phyloP scores from a whole-genome alignment of 2,329 filamentous ascomycete genomes.

The Didymella keratinophila region DNA sequence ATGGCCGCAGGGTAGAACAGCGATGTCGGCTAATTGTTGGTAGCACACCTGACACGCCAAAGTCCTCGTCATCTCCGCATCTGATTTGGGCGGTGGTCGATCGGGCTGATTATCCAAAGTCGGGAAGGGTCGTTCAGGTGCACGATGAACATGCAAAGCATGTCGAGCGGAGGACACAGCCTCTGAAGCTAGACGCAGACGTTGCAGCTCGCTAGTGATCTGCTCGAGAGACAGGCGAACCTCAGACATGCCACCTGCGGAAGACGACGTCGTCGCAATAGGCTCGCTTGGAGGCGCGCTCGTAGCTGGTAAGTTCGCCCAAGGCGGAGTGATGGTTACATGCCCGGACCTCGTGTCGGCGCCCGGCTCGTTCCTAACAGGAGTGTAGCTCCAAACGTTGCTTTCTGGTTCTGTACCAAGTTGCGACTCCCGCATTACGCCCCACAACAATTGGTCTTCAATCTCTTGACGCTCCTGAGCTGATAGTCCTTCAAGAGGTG shows the following conservation, averaged over 20 bases:
- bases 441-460: constrained; percentile 45
- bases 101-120: constrained; percentile 57
- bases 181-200: constrained; percentile 29
- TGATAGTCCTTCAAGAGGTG: constrained; percentile 32
- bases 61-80: constrained; percentile 59
- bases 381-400: constrained; percentile 36
- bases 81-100: constrained; percentile 58
- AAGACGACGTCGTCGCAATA: constrained; percentile 12
- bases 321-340: constrained; percentile 19
- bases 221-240: constrained; percentile 30
- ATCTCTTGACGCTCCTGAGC: constrained; percentile 40
- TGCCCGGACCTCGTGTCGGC: not conserved
- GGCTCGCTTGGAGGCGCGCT: not conserved
- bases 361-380: constrained; percentile 2
- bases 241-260: constrained; percentile 16
- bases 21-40: constrained; percentile 60
- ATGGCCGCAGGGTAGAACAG: constrained; percentile 63
- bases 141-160: constrained; percentile 25
- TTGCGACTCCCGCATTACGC: constrained; percentile 42
- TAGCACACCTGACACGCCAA: constrained; percentile 64
- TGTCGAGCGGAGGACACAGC: constrained; percentile 25
- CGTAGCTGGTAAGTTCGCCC: constrained; percentile 7
- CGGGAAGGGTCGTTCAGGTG: constrained; percentile 24
- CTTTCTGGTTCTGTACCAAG: constrained; percentile 25
- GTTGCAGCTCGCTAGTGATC: constrained; percentile 28